These are phyloP conservation scores for Kodamaea fukazawae DNA, from an alignment of 805 yeast species.

Conservation along the genomic window DNA sequence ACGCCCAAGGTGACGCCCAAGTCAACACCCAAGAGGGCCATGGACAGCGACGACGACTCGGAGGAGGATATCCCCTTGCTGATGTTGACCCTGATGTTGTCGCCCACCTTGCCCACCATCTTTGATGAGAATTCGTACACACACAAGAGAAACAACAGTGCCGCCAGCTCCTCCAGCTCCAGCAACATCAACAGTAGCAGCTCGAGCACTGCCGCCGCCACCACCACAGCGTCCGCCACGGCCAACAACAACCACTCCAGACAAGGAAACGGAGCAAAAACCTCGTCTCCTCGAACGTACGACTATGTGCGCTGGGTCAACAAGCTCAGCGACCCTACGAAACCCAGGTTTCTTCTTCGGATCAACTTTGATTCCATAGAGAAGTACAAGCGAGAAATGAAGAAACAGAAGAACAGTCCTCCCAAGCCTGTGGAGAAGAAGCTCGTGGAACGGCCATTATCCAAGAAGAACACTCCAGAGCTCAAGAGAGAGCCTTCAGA, in stretches of 20 bases:
- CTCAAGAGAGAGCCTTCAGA: slow-evolving; percentile 4
- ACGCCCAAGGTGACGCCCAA: slow-evolving; percentile 2
- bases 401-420: slow-evolving; percentile 3
- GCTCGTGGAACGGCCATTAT: slow-evolving; percentile 1
- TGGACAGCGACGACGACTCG: slow-evolving; percentile 4
- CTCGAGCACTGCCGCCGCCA: too few relatives aligned
- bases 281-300: slow-evolving; percentile 3
- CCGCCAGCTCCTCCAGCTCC: neutral
- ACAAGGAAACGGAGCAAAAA: neutral
- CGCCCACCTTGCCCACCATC: slow-evolving; percentile 33
- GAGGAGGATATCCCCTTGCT: slow-evolving; percentile 29
- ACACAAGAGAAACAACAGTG: neutral
- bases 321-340: slow-evolving; percentile 22
- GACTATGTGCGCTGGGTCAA: slow-evolving; percentile 26
- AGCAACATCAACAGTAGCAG: neutral
- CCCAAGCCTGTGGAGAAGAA: neutral
- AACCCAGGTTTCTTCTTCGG: slow-evolving; percentile 25
- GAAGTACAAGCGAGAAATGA: slow-evolving; percentile 13
- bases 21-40: slow-evolving; percentile 1
- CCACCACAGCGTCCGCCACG: too few relatives aligned
- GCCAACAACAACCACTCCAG: neutral
- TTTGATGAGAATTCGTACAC: slow-evolving; percentile 13
- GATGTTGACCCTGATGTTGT: slow-evolving; percentile 18
- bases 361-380: slow-evolving; percentile 20
- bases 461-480: slow-evolving; percentile 7